Base-by-base conservation (phyloP, 2,329 filamentous ascomycete genomes). In the Xylariaceae sp. region DNA sequence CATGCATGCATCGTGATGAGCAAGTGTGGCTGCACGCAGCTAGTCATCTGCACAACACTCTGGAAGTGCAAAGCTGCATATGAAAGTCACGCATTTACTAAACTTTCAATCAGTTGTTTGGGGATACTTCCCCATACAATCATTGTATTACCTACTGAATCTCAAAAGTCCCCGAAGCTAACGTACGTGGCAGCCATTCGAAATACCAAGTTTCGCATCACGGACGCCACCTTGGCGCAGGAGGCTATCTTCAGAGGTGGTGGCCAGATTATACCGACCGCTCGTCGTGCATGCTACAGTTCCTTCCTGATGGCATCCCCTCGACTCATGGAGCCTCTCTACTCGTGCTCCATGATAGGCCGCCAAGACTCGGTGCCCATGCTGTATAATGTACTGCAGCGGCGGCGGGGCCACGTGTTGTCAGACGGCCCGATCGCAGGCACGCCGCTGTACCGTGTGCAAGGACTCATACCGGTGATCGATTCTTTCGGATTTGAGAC, bases 401-500 rank as follows among this genome's bases (percentile, higher is more conserved):
- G 90, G 47, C 85, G 94, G 54, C 81, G 94, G 61, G 94, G 94
- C 1, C 94, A 99, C 71, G 93, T 99, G 28, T 78, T 99, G 22
- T 87, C 89, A n/a, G 94, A 99, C 68, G 90, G 90, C 0, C 92
- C 92, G 13, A 90, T 99, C 55, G 91, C 93, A 0, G 94, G 94
- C 19, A 97, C 94, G 10, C 94, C 93, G 5, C 80, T 99, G 11
- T 97, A 97, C 73, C 87, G 89, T 18, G 92, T 97, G 48, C 89
- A 87, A 63, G 94, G 94, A 3, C 78, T 97, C 45, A 85, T 99
- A 50, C 94, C 94, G 10, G 94, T 97, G 54, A 96, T 99, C 67
- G 94, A 99, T 75, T 91, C 87, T 31, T 99, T 99, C 66, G 94
- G 94, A 17, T 97, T 99, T 71, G 94, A 99, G 76, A 97, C 94